These are phyloP conservation scores for Mycogone perniciosa DNA, from an alignment of 2,329 filamentous ascomycete genomes.

Conservation along the genomic window DNA sequence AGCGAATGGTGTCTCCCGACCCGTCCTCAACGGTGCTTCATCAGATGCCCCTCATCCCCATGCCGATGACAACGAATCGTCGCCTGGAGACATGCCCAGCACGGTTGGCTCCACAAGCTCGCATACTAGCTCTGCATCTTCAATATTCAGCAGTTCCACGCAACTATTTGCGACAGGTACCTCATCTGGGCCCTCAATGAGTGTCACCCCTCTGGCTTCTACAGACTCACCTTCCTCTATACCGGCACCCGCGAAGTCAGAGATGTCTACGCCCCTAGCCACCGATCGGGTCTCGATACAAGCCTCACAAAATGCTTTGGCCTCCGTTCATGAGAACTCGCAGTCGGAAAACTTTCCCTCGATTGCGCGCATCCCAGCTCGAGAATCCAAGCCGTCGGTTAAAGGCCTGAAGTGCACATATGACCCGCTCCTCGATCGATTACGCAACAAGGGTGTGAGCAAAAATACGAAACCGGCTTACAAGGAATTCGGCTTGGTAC, in stretches of 20 bases:
- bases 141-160: constrained; percentile 56
- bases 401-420: constrained; percentile 54
- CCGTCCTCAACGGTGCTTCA: constrained; percentile 16
- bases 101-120: constrained; percentile 68
- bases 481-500: constrained; percentile 60
- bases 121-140: constrained; percentile 62
- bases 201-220: constrained; percentile 17
- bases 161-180: constrained; percentile 35
- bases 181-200: constrained; percentile 38
- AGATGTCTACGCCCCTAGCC: constrained; percentile 47
- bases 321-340: constrained; percentile 25
- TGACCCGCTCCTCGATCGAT: constrained; percentile 53
- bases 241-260: constrained; percentile 45
- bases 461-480: constrained; percentile 55
- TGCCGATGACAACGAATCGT: constrained; percentile 52
- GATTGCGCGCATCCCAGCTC: constrained; percentile 45
- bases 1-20: constrained; percentile 18
- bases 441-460: constrained; percentile 43
- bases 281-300: constrained; percentile 29
- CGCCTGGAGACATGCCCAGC: constrained; percentile 61
- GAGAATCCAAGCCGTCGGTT: constrained; percentile 48
- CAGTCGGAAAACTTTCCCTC: constrained; percentile 29
- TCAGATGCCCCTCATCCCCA: constrained; percentile 24
- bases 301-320: constrained; percentile 21
- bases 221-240: constrained; percentile 47